Base-by-base conservation (phyloP, 2,329 filamentous ascomycete genomes). In the Microcyclospora tardicrescens region DNA sequence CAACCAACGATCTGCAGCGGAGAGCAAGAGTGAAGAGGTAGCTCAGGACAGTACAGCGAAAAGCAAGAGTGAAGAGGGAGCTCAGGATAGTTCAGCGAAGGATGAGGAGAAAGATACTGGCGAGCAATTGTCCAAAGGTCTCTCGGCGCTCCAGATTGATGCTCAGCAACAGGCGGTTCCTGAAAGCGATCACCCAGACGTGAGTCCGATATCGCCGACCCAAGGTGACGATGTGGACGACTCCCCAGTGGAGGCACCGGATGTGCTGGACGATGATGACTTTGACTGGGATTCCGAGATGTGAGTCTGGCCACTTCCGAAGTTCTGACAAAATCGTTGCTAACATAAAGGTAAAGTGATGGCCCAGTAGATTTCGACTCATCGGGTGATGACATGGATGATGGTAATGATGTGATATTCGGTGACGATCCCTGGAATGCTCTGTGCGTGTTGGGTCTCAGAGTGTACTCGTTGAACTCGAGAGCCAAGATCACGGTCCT, bases 381-480 rank as follows among this genome's bases (percentile, higher is more conserved):
- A 19, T 35, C 32, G 4, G 42, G 42, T 16, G 32, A 34, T 16
- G 34, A 37, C 11, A 32, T 10, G 14, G 30, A 32, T n/a, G 30
- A 32, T 10, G 30, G 14, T 5, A 32, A 32, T 8, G 19, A 24
- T 24, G 8, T 24, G 19, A 61, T 67, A 28, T 66, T 68, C 37
- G 62, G 60, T 32, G 59, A 61, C 13, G 67, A 71, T 43, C 72
- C 72, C 0, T 78, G 74, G 74, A 75, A 77, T 48, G 74, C 74
- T 1, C 65, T 76, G 1, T 75, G 71, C 43, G 72, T 77, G 12
- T 65, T 77, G 4, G 74, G 74, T 0, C 53, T 78, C 24, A 61
- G 72, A 5, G 72, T 78, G 0, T 77, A 74, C 49, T 68, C 65
- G 9, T 38, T 45, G 37, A 66, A 71, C 42, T 68, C 72, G 0